A percentile compares a stretch with the other conserved stretches of the same genome.
These are phyloP conservation scores for Senna siamea DNA, from an alignment of 306 rosid genomes.

Conservation along the genomic window DNA sequence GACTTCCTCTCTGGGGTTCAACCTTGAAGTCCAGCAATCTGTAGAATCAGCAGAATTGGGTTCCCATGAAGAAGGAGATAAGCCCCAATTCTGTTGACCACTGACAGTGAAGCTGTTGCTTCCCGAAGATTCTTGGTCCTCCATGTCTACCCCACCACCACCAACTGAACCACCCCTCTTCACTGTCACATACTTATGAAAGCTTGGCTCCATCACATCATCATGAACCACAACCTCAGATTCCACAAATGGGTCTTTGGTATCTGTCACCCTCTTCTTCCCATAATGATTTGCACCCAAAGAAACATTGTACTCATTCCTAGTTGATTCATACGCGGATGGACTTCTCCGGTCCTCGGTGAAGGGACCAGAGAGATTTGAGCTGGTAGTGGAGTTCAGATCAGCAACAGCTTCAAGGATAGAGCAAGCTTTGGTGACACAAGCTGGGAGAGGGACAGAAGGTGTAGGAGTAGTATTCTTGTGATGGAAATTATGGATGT, in stretches of 20 bases:
- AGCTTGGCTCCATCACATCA: slow-evolving; percentile 88
- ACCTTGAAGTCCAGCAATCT: slow-evolving; percentile 73
- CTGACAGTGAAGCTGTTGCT: slow-evolving; percentile 78
- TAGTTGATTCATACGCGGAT: slow-evolving; percentile 51
- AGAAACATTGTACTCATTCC: slow-evolving; percentile 41
- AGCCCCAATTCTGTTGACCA: slow-evolving; percentile 56
- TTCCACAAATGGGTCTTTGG: slow-evolving; percentile 76
- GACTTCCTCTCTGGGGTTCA: slow-evolving; percentile 47
- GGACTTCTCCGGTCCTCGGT: slow-evolving; percentile 51
- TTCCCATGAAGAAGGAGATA: slow-evolving; percentile 74
- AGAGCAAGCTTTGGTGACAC: slow-evolving; percentile 93
- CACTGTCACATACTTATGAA: slow-evolving; percentile 92
- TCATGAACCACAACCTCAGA: slow-evolving; percentile 70
- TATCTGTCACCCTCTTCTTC: slow-evolving; percentile 40
- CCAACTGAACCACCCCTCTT: slow-evolving; percentile 67
- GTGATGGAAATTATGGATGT: slow-evolving; percentile 91
- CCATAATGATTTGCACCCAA: slow-evolving; percentile 30
- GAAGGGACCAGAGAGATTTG: slow-evolving; percentile 54
- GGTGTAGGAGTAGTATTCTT: slow-evolving; percentile 47
- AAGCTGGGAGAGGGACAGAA: slow-evolving; percentile 75
- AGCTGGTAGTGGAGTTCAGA: slow-evolving; percentile 74
- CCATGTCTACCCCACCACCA: slow-evolving; percentile 59
- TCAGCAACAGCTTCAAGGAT: slow-evolving; percentile 96
- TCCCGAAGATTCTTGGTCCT: slow-evolving; percentile 90
- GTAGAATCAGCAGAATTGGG: slow-evolving; percentile 84